phyloP scores from a whole-genome alignment of 305 asterid genomes.

The Fraxinus platypoda region DNA sequence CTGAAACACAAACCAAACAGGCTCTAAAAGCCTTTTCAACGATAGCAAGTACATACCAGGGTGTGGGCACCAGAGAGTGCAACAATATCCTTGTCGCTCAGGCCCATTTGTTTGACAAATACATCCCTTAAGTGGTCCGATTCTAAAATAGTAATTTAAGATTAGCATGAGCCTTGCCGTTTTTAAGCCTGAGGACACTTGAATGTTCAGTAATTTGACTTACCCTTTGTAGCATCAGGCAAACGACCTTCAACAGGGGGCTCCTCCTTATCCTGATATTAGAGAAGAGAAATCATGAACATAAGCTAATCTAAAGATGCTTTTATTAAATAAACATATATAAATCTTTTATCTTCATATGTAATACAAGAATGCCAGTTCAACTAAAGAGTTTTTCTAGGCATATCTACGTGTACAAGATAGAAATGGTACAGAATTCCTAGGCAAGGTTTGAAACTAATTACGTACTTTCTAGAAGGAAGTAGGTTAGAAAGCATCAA shows the following conservation, averaged over 20 bases:
- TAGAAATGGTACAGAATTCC: neutral
- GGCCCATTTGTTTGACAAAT: conserved; percentile 77
- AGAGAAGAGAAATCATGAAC: neutral
- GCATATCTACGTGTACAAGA: neutral
- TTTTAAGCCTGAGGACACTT: neutral
- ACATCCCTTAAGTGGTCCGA: conserved; percentile 81
- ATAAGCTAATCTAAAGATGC: neutral
- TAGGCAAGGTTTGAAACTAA: neutral
- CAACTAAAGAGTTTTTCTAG: neutral
- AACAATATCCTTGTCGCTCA: conserved; percentile 75
- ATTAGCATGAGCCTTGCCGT: neutral
- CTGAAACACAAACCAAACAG: no score
- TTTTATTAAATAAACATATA: neutral
- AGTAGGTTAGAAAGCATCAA: neutral
- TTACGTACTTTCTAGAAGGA: neutral
- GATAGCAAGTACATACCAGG: conserved; percentile 44
- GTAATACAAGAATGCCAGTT: neutral
- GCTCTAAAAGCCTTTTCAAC: neutral
- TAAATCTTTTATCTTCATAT: neutral
- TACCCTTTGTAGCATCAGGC: conserved; percentile 90
- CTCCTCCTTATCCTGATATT: conserved; percentile 64
- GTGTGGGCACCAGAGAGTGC: conserved; percentile 92
- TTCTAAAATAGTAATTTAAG: conserved; percentile 37
- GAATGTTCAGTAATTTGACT: conserved; percentile 6
- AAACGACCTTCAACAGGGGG: conserved; percentile 89